phyloP scores from a whole-genome alignment of 306 rosid species.

The Astragalus membranaceus region DNA sequence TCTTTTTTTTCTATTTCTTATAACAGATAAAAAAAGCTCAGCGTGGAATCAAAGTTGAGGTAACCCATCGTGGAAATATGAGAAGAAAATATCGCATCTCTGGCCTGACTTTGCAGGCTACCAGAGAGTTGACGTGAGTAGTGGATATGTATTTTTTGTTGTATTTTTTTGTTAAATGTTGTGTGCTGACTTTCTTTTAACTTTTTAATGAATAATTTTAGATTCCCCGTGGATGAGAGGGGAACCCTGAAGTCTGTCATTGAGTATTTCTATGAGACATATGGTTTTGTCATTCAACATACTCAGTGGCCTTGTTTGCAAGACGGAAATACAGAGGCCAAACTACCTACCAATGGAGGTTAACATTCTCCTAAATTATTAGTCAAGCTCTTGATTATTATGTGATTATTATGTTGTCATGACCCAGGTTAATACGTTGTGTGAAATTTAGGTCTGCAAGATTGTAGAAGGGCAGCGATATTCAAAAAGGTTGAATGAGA shows the following conservation, averaged over 20 bases:
- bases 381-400: background rate
- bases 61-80: slow-evolving; percentile 93
- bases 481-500: slow-evolving; percentile 75
- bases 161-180: background rate
- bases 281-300: slow-evolving; percentile 79
- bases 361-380: background rate
- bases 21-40: slow-evolving; percentile 87
- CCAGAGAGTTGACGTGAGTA: slow-evolving; percentile 83
- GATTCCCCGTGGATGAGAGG: slow-evolving; percentile 93
- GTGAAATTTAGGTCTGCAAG: slow-evolving; percentile 71
- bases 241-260: slow-evolving; percentile 93
- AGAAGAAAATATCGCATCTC: slow-evolving; percentile 89
- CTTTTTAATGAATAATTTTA: slow-evolving; percentile 19
- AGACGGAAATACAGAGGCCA: slow-evolving; percentile 88
- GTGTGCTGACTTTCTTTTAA: background rate
- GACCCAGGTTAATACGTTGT: slow-evolving; percentile 6
- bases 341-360: slow-evolving; percentile 99
- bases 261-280: slow-evolving; percentile 81
- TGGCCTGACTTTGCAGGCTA: slow-evolving; percentile 89
- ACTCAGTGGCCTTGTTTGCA: slow-evolving; percentile 95
- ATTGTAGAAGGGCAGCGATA: slow-evolving; percentile 95
- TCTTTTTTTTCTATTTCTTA: background rate
- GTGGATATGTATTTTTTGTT: no score
- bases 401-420: background rate
- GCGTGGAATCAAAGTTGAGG: slow-evolving; percentile 94